Percentiles rank a stretch among this genome's conserved stretches.
These are phyloP conservation scores for Xylaria sp. DNA, from an alignment of 2,329 filamentous ascomycete species.

Conservation along the genomic window DNA sequence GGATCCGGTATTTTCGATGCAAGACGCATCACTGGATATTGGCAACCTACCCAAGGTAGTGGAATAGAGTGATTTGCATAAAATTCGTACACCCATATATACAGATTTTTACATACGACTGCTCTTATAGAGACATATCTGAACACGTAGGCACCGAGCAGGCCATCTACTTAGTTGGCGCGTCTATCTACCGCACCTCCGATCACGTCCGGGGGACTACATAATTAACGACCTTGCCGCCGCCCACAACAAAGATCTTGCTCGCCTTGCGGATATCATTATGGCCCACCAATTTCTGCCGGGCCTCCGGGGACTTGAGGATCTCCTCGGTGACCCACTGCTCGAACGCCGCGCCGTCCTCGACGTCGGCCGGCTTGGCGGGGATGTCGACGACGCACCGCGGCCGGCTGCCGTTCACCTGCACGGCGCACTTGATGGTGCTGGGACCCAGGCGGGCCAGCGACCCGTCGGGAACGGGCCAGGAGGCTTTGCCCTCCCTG, in stretches of 20 bases:
- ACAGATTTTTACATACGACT: not conserved
- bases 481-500: constrained; percentile 47
- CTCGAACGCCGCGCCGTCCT: constrained; percentile 43
- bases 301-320: constrained; percentile 62
- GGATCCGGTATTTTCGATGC: not conserved
- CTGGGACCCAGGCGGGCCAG: constrained; percentile 53
- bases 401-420: constrained; percentile 81
- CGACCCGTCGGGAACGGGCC: constrained; percentile 61
- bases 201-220: constrained; percentile 47
- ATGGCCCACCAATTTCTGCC: constrained; percentile 53
- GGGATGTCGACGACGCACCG: constrained; percentile 69
- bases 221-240: constrained; percentile 74
- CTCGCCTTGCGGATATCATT: constrained; percentile 44
- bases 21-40: too few species aligned
- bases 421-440: constrained; percentile 65
- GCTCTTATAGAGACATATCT: constrained; percentile 1
- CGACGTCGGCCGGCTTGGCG: constrained; percentile 47
- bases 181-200: constrained; percentile 15
- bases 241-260: constrained; percentile 46
- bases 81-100: not conserved
- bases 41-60: too few species aligned
- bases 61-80: too few species aligned
- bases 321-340: constrained; percentile 66
- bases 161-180: constrained; percentile 13
- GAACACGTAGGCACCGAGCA: constrained; percentile 10